Evolutionary conservation across 2,329 filamentous ascomycete genomes (phyloP), one percentile per base, ranked within the genome.

Genomic region (Dactylonectria estremocensis): DNA sequence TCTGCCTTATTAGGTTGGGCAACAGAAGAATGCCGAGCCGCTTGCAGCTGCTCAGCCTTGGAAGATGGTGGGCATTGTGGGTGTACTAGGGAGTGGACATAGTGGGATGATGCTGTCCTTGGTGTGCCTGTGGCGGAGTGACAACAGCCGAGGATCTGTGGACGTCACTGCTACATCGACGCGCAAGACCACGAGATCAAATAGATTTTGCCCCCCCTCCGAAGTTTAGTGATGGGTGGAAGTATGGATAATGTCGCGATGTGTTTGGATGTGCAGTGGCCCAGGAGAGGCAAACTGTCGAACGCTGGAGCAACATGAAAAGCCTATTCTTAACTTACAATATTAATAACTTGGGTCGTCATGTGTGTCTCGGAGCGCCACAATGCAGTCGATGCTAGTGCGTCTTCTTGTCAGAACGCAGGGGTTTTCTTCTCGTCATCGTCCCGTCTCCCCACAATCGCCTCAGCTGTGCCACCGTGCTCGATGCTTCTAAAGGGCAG

Each of bases 1-100:
- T 66, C 64, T 66, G 64, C 64, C 53, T 61, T 48, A 46, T 58
- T 48, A 35, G 58, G 58, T 45, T 52, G 55, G 55, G 22, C 54
- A 40, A 45, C 28, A 10, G 13, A n/a, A 43, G 55, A 35, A 43
- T 46, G 58, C 58, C 58, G 48, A 61, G 58, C 45, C 58, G 48
- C 58, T 53, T 59, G 24, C 24, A 31, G 58, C 43, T 52, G 37
- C 57, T 57, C 64, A 61, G 64, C 64, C 64, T 62, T 62, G 46
- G 37, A 46, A 28, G 14, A 53, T 57, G 63, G 63, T 43, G 33
- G 57, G 33, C 22, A 24, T 9, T 20, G n/a, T 52, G 37, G 54
- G 54, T 46, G 28, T 37, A 7, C 40, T 43, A 43, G 14, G 40
- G 16, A n/a, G 24, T 61, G 57, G 57, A 14, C 49, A 52, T 50